A percentile compares a stretch with the other conserved stretches of the same genome.
Evolutionary conservation across 2,329 filamentous ascomycete genomes (phyloP).

Genomic region (Ophiocordyceps polyrhachis-furcata): DNA sequence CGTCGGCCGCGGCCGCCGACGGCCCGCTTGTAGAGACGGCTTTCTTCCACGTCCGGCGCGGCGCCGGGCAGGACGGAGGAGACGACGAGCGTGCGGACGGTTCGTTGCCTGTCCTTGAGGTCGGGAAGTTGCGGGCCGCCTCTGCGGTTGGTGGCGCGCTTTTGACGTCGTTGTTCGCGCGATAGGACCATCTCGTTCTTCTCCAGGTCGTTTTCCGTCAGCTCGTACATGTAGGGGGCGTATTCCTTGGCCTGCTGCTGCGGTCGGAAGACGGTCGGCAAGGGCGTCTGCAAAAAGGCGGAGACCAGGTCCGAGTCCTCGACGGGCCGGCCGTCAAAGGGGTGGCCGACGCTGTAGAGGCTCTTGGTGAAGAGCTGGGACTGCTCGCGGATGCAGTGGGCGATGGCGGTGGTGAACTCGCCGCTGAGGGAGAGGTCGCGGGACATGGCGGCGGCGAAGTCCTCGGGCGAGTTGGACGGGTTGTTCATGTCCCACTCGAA

Average conservation of each 20-base stretch:
- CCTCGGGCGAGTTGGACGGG: conserved; percentile 79
- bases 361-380: conserved; percentile 86
- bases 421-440: conserved; percentile 78
- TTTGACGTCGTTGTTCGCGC: conserved; percentile 82
- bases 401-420: conserved; percentile 93
- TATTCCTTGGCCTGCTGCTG: conserved; percentile 90
- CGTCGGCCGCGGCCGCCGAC: conserved; percentile 38
- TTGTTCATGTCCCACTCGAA: conserved; percentile 99
- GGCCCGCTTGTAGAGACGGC: conserved; percentile 66
- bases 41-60: conserved; percentile 62
- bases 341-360: conserved; percentile 80
- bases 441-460: conserved; percentile 80
- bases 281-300: conserved; percentile 69
- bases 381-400: conserved; percentile 93
- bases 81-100: conserved; percentile 79
- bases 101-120: conserved; percentile 83
- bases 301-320: conserved; percentile 80
- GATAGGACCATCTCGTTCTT: conserved; percentile 84
- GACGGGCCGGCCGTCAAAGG: conserved; percentile 83
- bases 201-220: conserved; percentile 79
- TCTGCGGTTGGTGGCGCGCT: conserved; percentile 82
- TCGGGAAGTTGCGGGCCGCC: conserved; percentile 90
- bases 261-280: conserved; percentile 69
- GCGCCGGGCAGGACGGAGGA: conserved; percentile 85
- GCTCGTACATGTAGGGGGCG: conserved; percentile 81